Evolutionary conservation across 2,329 filamentous ascomycete genomes (phyloP).

Genomic region (Magnaporthiopsis rhizophila): DNA sequence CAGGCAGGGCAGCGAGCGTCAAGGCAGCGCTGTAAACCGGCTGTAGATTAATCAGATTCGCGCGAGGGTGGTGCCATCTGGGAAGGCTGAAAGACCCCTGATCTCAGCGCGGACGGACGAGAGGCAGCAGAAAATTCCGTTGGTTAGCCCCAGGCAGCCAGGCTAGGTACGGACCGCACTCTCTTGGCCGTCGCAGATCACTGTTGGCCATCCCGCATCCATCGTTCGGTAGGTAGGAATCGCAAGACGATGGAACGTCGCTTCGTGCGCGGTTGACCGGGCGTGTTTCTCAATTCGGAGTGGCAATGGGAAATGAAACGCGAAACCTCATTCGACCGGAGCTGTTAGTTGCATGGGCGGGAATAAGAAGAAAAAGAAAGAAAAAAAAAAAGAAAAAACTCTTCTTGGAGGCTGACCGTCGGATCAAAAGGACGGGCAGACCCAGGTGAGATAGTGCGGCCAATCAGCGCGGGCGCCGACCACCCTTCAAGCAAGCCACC

Average conservation of each 20-base stretch:
- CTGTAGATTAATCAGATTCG: not conserved
- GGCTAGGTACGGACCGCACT: not conserved
- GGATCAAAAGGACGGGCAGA: not conserved
- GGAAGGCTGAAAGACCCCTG: not conserved
- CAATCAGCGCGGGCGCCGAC: not conserved
- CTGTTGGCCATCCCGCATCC: not conserved
- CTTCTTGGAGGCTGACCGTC: not conserved
- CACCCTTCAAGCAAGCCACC: slow-evolving; percentile 5
- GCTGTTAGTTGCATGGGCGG: not conserved
- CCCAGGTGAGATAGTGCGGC: not conserved
- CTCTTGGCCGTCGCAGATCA: not conserved
- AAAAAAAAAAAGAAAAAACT: no score
- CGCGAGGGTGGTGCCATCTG: not conserved
- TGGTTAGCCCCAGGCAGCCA: not conserved
- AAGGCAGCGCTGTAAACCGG: not conserved
- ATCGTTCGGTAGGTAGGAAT: not conserved
- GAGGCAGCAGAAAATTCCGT: no score
- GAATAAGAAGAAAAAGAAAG: no score
- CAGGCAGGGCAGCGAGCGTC: not conserved
- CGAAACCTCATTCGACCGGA: slow-evolving; percentile 3
- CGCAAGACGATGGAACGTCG: not conserved
- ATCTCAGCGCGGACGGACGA: no score
- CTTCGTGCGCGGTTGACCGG: not conserved
- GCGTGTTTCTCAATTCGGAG: not conserved
- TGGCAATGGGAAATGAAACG: not conserved